Evolutionary conservation across 768 basidiomycete genomes (phyloP).

Genomic region (Multifurca ochricompacta): DNA sequence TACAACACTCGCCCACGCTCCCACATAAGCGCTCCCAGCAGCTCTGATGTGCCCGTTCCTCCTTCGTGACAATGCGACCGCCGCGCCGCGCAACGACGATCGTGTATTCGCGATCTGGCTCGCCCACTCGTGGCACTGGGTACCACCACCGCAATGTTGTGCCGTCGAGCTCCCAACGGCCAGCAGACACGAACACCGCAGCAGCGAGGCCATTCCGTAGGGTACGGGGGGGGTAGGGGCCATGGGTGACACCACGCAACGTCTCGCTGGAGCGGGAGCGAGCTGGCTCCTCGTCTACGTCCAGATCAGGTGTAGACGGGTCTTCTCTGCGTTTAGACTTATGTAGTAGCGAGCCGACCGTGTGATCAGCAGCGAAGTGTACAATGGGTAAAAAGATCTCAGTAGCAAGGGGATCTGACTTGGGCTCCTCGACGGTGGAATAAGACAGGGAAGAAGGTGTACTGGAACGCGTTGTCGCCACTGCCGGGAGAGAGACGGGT

Average conservation of each 20-base stretch:
- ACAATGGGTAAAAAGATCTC: slow-evolving; percentile 89
- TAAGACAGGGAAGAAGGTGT: slow-evolving; percentile 18
- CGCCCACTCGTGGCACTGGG: slow-evolving; percentile 27
- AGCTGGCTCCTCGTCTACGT: neutral
- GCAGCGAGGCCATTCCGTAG: slow-evolving; percentile 47
- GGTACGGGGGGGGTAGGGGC: slow-evolving; percentile 14
- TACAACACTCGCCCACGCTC: slow-evolving; percentile 7
- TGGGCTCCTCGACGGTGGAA: slow-evolving; percentile 20
- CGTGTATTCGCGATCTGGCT: slow-evolving; percentile 27
- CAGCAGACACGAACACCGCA: slow-evolving; percentile 38
- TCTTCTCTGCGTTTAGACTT: neutral
- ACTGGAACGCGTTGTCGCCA: slow-evolving; percentile 9
- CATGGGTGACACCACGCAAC: slow-evolving; percentile 11
- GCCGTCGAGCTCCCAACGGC: slow-evolving; percentile 39
- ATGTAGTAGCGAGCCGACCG: slow-evolving; percentile 21
- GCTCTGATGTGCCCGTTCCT: slow-evolving; percentile 13
- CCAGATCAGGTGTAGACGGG: slow-evolving; percentile 13
- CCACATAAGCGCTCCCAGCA: slow-evolving; percentile 17
- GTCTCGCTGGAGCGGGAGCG: slow-evolving; percentile 18
- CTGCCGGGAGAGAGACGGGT: slow-evolving; percentile 20
- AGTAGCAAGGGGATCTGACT: slow-evolving; percentile 46
- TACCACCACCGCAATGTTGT: slow-evolving; percentile 42
- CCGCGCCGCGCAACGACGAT: slow-evolving; percentile 27
- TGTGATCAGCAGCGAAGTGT: slow-evolving; percentile 60
- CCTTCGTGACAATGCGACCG: slow-evolving; percentile 27